Evolutionary conservation across 2,329 filamentous ascomycete species (phyloP).

Genomic region (Chrysoporthe deuterocubensis): DNA sequence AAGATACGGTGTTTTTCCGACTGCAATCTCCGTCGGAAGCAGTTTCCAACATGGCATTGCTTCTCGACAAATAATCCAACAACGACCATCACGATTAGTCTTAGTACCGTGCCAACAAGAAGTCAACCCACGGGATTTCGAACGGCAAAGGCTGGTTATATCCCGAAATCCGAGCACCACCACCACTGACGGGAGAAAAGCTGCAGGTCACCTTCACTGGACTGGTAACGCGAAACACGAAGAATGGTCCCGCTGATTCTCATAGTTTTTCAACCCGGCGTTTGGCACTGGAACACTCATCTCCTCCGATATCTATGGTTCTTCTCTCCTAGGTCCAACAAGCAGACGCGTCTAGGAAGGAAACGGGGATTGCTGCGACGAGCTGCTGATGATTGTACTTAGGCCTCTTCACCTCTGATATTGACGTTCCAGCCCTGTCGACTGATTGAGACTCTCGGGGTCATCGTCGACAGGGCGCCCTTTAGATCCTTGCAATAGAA

Average conservation of each 20-base stretch:
- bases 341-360: conserved; percentile 9
- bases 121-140: conserved; percentile 1
- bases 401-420: conserved; percentile 20
- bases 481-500: conserved; percentile 22
- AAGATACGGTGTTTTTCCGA: conserved; percentile 23
- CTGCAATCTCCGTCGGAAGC: conserved; percentile 4
- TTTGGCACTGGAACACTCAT: conserved; percentile 1
- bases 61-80: neutral
- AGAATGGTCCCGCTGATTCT: conserved; percentile 27
- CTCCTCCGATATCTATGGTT: neutral
- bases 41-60: too few relatives aligned
- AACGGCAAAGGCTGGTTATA: conserved; percentile 30
- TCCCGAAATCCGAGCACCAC: conserved; percentile 28
- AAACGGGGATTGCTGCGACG: conserved; percentile 16
- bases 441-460: conserved; percentile 8
- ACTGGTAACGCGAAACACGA: conserved; percentile 28
- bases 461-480: conserved; percentile 12
- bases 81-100: neutral
- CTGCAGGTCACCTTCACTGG: conserved; percentile 28
- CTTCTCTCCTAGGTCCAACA: neutral
- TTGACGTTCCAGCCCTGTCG: conserved; percentile 1
- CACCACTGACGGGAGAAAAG: conserved; percentile 30
- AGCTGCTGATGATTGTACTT: conserved; percentile 30
- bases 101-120: neutral
- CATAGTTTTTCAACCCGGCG: conserved; percentile 22